Base-by-base conservation (phyloP, 2,329 filamentous ascomycete species). In the Scytalidium sp. region DNA sequence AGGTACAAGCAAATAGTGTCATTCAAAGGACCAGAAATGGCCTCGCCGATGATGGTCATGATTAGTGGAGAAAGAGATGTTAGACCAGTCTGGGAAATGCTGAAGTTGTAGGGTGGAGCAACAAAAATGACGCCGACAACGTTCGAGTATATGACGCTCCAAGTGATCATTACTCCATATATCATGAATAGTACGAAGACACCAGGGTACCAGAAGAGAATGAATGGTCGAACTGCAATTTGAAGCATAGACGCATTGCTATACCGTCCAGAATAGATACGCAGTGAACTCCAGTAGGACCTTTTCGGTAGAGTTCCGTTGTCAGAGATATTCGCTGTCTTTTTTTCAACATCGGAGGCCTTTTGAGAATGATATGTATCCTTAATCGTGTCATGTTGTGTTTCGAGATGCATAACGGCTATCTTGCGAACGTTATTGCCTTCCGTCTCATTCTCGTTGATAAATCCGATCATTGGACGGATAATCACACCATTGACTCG, bases 11-110 rank as follows among this genome's bases (percentile, higher is more conserved):
- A 68, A 23, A 73, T 59, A 60, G 65, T 71, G 54, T 76, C 73
- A 56, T 71, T 75, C 43, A 78, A 54, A 1, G 73, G 74, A 1
- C 75, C 75, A 1, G 69, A 67, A 3, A 74, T 55, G 8, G 75
- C 36, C 49, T 74, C 70, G 22, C 73, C 75, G 4, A 79, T 50
- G 19, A 76, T 66, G 8, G 66, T 71, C 17, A 75, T 61, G 48
- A 78, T 60, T 56, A 77, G 78, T 0, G 75, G 75, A 1, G 74
- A 75, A 11, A 79, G 59, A 22, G 70, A 74, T 56, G 77, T 76
- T 17, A 79, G 64, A 1, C 76, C 77, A 0, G 71, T 73, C 51
- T 76, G 62, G 4, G 71, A 71, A n/a, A 75, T 67, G 15, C 64
- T 66, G 61, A 81, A 79, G 64, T 75, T 76, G 47, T 59, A 59